Base-by-base conservation (phyloP, 345 rosid genomes). In the Xanthoceras sorbifolium region DNA sequence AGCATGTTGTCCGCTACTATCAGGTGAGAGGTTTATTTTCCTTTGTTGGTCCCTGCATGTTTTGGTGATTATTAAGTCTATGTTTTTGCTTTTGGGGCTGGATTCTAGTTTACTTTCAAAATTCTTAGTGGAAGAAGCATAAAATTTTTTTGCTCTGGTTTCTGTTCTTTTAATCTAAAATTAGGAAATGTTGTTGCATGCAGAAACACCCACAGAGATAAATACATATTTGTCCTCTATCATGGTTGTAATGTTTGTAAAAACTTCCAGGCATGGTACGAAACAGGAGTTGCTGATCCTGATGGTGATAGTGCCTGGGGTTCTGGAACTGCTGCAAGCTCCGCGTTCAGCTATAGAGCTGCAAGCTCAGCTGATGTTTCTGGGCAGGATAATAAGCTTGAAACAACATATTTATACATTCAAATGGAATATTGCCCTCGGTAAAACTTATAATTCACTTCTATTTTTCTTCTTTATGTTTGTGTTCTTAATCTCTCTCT, bases 351-450 rank as follows among this genome's bases (percentile, higher is more conserved):
- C 78, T 74, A 78, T 73, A 80, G 73, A 50, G 92, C 89, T 74
- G 86, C 89, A 62, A 86, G 82, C 79, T 85, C 87, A 36, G 82
- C 84, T 61, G 97, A 87, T 85, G 71, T 78, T 55, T 64, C 77
- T 79, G 94, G 86, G 82, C 91, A 84, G 72, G 96, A 95, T 40
- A 83, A 79, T 83, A 88, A 87, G 75, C 81, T 90, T 76, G 99
- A 89, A 65, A 89, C 96, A 22, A 90, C 94, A 11, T 93, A 89
- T 87, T 84, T 95, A 23, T 95, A 93, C 78, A 95, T 95, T 84
- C 99, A 95, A 81, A 95, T 95, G 99, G 99, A 95, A 77, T 93
- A 82, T 50, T 95, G 99, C 74, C 99, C 99, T 9, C 88, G 99
- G 99, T 95, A 89, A 83, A 69, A 64, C 11, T 7, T 18, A 36